Percentiles rank a stretch among this genome's conserved stretches.
These are phyloP conservation scores for Colletotrichum sp. DNA, from an alignment of 2,329 filamentous ascomycete genomes.

Conservation along the genomic window DNA sequence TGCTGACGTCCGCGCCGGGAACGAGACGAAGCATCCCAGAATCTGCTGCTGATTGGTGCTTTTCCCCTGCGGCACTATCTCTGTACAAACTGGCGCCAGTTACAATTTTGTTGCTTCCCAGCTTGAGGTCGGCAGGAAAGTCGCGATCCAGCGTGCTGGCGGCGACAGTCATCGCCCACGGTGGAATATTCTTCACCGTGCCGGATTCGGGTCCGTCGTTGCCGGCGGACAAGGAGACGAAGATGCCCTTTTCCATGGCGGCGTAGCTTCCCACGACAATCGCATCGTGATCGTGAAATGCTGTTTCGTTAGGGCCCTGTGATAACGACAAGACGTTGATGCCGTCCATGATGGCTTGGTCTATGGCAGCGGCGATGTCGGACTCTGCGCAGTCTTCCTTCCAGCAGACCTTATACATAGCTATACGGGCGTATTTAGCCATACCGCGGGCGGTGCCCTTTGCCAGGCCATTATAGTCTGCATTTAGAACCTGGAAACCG, in stretches of 20 bases:
- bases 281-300: not conserved
- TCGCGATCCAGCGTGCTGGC: too few species aligned
- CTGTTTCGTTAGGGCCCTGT: not conserved
- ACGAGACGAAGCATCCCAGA: too few species aligned
- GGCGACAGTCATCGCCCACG: too few species aligned
- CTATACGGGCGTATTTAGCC: not conserved
- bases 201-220: too few species aligned
- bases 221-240: too few species aligned
- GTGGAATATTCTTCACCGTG: too few species aligned
- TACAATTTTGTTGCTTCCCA: too few species aligned
- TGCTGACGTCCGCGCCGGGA: too few species aligned
- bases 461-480: not conserved
- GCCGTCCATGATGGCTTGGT: constrained; percentile 5
- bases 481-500: not conserved
- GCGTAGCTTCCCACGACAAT: not conserved
- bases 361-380: not conserved
- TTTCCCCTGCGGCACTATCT: too few species aligned
- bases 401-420: constrained; percentile 5
- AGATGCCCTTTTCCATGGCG: not conserved
- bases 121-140: too few species aligned
- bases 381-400: not conserved
- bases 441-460: constrained; percentile 1
- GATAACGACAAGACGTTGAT: not conserved
- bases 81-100: too few species aligned
- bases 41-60: too few species aligned